A percentile compares a stretch with the other conserved stretches of the same genome.
These are phyloP conservation scores for Spergularia marina DNA, from an alignment of 148 eudicot species.

Conservation along the genomic window DNA sequence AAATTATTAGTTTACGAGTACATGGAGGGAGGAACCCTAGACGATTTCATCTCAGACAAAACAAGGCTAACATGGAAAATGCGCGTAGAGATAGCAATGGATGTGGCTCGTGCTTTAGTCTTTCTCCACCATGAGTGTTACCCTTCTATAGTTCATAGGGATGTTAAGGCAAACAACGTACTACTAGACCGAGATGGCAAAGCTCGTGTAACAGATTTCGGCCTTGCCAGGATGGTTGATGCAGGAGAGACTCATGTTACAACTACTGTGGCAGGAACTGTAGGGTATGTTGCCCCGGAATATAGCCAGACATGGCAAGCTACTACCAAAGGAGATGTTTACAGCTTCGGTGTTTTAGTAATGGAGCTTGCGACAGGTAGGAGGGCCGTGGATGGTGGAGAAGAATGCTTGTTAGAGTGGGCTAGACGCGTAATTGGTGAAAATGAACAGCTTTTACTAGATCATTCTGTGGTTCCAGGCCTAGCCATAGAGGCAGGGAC, in stretches of 20 bases:
- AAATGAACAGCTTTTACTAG: constrained; percentile 31
- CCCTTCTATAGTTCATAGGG: constrained; percentile 83
- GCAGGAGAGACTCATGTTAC: constrained; percentile 75
- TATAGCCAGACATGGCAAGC: constrained; percentile 96
- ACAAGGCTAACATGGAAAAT: constrained; percentile 49
- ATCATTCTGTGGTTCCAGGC: constrained; percentile 32
- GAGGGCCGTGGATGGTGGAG: constrained; percentile 77
- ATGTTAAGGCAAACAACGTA: constrained; percentile 94
- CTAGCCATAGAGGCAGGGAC: constrained; percentile 41
- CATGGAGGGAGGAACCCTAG: constrained; percentile 92
- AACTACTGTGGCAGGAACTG: constrained; percentile 90
- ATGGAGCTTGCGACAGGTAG: constrained; percentile 95
- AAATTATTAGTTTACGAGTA: constrained; percentile 83
- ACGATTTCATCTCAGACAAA: constrained; percentile 57
- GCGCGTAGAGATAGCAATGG: constrained; percentile 59
- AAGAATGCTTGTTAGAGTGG: constrained; percentile 87
- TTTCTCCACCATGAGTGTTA: constrained; percentile 83
- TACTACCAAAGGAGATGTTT: constrained; percentile 94
- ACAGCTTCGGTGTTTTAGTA: constrained; percentile 81
- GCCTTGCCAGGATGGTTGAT: constrained; percentile 75
- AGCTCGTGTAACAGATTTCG: constrained; percentile 88
- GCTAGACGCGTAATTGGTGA: constrained; percentile 57
- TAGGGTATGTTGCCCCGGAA: constrained; percentile 95
- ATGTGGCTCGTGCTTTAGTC: constrained; percentile 75
- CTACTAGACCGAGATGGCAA: constrained; percentile 65